Evolutionary conservation across 352 stramenopile species (phyloP), one percentile per base, ranked within the genome.

Genomic region (Globisporangium abappressorium): DNA sequence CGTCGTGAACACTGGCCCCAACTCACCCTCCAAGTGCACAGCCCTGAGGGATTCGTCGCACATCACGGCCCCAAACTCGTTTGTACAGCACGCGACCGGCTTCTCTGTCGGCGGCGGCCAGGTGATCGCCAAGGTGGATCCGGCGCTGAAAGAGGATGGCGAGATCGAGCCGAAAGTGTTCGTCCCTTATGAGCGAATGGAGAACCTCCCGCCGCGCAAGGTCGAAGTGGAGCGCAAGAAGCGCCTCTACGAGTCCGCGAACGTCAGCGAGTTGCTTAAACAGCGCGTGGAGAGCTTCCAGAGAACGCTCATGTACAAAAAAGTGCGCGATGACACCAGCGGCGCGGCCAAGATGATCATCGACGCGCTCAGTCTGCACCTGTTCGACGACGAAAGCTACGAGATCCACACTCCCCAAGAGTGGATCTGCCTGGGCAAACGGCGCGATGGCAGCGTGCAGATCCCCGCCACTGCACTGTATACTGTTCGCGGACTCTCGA

Each of bases 361-460:
- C 20, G 82, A 91, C 20, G 76, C 62, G 2, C 66, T 96, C 46
- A 82, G 73, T 28, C 69, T 96, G 5, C 74, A 91, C 46, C 55
- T 83, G 26, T 96, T 96, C 33, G 88, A 96, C 66, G 88, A 96
- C 36, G 83, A 89, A 28, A 93, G 79, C 62, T 96, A 82, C 65
- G 88, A 96, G 65, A 80, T 87, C 11, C 84, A 90, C 49, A 75
- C 73, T 22, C 75, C 82, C 1, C 62, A 76, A 4, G 79, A 91
- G 24, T 96, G 88, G 88, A 84, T 94, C 28, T 61, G 33, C 3
- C 74, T 91, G 34, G 87, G 82, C 2, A 74, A 70, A 15, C 77
- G 79, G 18, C 69, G 64, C 0, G 77, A 93, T 36, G 77, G 76
- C 22, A 81, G 71, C 0, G 80, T 92, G 4, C 71, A 80, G 18